Evolutionary conservation across 129 eudicot genomes (phyloP), one percentile per base, ranked within the genome.

Genomic region (Pulicaria dysenterica): DNA sequence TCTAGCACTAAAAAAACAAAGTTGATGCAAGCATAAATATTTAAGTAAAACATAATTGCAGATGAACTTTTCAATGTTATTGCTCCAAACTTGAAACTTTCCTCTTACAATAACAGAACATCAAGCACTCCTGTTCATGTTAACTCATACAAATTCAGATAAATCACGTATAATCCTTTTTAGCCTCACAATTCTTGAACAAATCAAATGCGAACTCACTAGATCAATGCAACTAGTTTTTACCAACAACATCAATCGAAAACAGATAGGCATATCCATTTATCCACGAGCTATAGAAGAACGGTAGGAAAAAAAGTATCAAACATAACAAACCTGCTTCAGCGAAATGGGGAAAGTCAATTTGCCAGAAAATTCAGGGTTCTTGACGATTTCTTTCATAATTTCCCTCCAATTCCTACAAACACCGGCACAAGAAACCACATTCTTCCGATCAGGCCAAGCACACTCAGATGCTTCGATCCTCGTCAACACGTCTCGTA

Each of bases 351-450:
- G 98, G 64, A 92, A 92, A 10, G 98, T 87, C 83, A 92, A 83
- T 63, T 87, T 89, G 49, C 84, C 87, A 31, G 88, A 86, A 73
- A 73, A 61, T 64, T 92, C 96, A 0, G 92, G 89, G 16, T 78
- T 80, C 60, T 82, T 87, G 5, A 92, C 98, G 67, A 87, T 79
- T 64, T 92, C 98, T 69, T 92, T 92, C 86, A 92, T 82, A 16
- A 79, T 77, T 10, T 85, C 92, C 71, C 98, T 89, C 98, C 98
- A 92, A 74, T 88, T 89, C 83, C 85, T 82, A 76, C 98, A 92
- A 65, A 92, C 98, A 59, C 98, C 96, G 13, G 90, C 96, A 78
- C 98, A 92, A 68, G 91, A 80, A 73, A 89, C 95, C 72, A 92
- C 98, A 76, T 89, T 81, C 81, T 59, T 83, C 60, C 96, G 67